These are phyloP conservation scores for Cunninghamia lanceolata DNA, from an alignment of 75 land plant species.

Conservation along the genomic window DNA sequence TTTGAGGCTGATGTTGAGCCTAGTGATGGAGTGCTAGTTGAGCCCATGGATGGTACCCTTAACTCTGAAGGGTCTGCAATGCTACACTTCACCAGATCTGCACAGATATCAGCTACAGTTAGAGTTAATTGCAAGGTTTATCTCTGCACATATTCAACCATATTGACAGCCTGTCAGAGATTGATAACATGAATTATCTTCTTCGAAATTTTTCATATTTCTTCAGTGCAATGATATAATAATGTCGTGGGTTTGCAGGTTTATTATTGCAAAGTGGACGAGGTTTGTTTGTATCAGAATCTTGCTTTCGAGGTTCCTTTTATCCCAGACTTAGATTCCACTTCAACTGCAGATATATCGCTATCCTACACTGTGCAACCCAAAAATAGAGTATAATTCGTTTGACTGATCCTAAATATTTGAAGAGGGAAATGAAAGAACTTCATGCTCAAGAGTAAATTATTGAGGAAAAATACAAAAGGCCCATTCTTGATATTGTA, in stretches of 20 bases:
- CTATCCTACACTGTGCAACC: conserved; percentile 46
- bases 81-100: conserved; percentile 55
- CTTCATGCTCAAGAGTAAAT: not conserved
- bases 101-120: conserved; percentile 43
- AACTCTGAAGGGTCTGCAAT: conserved; percentile 65
- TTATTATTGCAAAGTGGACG: conserved; percentile 93
- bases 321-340: conserved; percentile 21
- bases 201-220: not conserved
- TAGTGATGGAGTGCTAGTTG: conserved; percentile 43
- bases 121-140: conserved; percentile 84
- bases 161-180: not conserved
- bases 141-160: conserved; percentile 11
- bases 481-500: not conserved
- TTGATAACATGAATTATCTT: not conserved
- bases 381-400: conserved; percentile 10
- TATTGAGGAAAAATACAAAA: not conserved
- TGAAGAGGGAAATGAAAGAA: not conserved
- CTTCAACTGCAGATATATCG: conserved; percentile 26
- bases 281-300: conserved; percentile 86
- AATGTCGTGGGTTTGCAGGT: conserved; percentile 43
- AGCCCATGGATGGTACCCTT: conserved; percentile 65
- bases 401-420: not conserved
- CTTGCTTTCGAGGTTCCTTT: conserved; percentile 78
- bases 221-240: not conserved
- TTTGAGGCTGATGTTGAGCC: conserved; percentile 76